These are phyloP conservation scores for Suillus paluster DNA, from an alignment of 768 basidiomycete species.

Conservation along the genomic window DNA sequence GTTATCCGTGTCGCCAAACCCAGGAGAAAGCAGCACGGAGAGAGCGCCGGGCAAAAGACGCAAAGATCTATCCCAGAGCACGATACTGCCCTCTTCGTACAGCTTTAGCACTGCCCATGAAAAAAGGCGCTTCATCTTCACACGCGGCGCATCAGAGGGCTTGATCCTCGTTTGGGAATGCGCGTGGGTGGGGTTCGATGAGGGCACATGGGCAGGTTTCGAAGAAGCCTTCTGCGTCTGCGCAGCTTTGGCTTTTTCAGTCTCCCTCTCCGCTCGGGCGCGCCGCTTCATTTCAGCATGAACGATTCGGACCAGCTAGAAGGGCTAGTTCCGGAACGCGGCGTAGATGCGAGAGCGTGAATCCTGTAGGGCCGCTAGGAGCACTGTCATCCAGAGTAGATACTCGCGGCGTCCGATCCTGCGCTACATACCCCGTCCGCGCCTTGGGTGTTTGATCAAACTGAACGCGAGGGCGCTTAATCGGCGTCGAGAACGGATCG, in stretches of 20 bases:
- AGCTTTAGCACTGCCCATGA: conserved; percentile 65
- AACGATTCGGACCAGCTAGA: conserved; percentile 67
- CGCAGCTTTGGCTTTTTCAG: conserved; percentile 34
- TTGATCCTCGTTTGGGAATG: conserved; percentile 1
- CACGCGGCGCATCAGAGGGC: conserved; percentile 28
- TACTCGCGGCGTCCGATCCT: conserved; percentile 7
- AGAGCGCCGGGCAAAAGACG: conserved; percentile 32
- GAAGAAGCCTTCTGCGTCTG: background rate
- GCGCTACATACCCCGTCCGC: background rate
- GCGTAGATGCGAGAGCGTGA: conserved; percentile 74
- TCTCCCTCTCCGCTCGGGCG: conserved; percentile 52
- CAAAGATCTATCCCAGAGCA: conserved; percentile 72
- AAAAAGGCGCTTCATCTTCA: conserved; percentile 72
- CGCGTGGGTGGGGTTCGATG: background rate
- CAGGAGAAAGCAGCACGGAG: conserved; percentile 7
- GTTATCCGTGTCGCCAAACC: conserved; percentile 28
- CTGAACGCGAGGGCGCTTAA: conserved; percentile 29
- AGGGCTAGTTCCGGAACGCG: conserved; percentile 74
- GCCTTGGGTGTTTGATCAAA: conserved; percentile 34
- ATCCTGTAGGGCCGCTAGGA: conserved; percentile 43
- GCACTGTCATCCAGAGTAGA: background rate
- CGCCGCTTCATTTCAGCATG: conserved; percentile 61
- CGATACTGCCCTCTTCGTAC: conserved; percentile 72
- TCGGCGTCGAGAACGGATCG: conserved; percentile 29
- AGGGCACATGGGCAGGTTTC: background rate